These are phyloP conservation scores for Flaveria robusta DNA, from an alignment of 129 eudicot genomes.

Conservation along the genomic window DNA sequence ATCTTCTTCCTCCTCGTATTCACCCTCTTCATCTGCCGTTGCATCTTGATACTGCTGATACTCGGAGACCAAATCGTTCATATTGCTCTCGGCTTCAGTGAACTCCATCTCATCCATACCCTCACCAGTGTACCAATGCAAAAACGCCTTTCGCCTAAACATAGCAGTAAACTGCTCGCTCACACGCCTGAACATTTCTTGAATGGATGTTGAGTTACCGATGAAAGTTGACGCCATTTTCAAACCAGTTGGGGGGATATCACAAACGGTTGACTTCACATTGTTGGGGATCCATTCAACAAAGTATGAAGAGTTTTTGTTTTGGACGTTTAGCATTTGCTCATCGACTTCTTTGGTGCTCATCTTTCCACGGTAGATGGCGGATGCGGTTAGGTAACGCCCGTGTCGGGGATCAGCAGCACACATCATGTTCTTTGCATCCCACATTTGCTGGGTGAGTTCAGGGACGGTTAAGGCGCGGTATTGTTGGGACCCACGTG, in stretches of 20 bases:
- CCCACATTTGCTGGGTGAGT: constrained; percentile 83
- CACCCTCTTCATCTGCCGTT: constrained; percentile 52
- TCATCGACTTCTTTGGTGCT: constrained; percentile 20
- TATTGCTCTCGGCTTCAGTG: constrained; percentile 38
- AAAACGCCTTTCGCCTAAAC: constrained; percentile 53
- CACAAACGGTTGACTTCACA: constrained; percentile 79
- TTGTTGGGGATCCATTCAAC: constrained; percentile 85
- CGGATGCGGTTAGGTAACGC: constrained; percentile 55
- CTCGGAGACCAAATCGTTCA: constrained; percentile 69
- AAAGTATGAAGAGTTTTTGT: constrained; percentile 78
- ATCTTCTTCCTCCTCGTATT: constrained; percentile 59
- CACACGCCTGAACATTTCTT: constrained; percentile 34
- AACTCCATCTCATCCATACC: constrained; percentile 55
- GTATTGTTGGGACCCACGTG: constrained; percentile 80
- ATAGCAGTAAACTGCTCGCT: constrained; percentile 46
- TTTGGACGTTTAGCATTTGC: constrained; percentile 43
- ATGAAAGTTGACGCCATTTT: constrained; percentile 75
- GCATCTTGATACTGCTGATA: constrained; percentile 85
- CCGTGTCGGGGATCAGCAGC: constrained; percentile 50
- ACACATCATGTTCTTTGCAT: constrained; percentile 54
- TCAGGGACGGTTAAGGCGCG: constrained; percentile 76
- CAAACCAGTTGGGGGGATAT: constrained; percentile 71
- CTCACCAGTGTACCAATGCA: constrained; percentile 65
- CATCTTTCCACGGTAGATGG: constrained; percentile 60
- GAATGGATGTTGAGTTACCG: constrained; percentile 53